These are phyloP conservation scores for Roridomyces roridus DNA, from an alignment of 768 basidiomycete species.

Conservation along the genomic window DNA sequence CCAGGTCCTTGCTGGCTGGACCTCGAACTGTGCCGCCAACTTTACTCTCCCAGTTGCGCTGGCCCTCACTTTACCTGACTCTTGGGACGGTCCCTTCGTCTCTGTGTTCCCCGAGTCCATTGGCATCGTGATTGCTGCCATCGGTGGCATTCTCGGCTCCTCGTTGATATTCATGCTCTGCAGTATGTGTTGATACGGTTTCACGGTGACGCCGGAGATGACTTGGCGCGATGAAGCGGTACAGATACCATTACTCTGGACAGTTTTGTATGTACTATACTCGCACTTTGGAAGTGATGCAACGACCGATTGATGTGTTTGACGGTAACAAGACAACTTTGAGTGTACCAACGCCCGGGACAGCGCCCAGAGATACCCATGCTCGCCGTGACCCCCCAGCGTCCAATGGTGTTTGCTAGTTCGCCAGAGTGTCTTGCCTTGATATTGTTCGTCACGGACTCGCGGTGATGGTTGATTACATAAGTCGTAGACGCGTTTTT, in stretches of 20 bases:
- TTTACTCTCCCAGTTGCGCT: slow-evolving; percentile 43
- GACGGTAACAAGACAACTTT: no score
- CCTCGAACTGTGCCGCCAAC: slow-evolving; percentile 51
- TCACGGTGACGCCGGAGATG: slow-evolving; percentile 9
- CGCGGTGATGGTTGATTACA: no score
- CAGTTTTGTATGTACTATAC: not conserved
- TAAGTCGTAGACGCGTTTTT: slow-evolving; percentile 17
- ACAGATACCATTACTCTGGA: slow-evolving; percentile 11
- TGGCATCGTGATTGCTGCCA: slow-evolving; percentile 16
- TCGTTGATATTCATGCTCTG: slow-evolving; percentile 28
- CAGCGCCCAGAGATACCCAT: no score
- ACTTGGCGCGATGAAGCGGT: slow-evolving; percentile 10
- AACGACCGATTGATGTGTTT: slow-evolving; percentile 9
- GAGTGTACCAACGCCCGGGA: no score
- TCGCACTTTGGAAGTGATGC: not conserved
- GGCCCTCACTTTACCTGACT: slow-evolving; percentile 50
- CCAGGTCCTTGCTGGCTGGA: slow-evolving; percentile 67
- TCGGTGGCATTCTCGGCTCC: slow-evolving; percentile 16
- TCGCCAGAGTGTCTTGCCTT: no score
- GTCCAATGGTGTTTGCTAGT: no score
- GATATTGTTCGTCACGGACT: no score
- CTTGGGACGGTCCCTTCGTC: slow-evolving; percentile 68
- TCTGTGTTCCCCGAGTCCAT: slow-evolving; percentile 44
- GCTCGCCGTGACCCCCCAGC: no score
- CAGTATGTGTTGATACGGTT: slow-evolving; percentile 21